These are phyloP conservation scores for Macrotyloma uniflorum DNA, from an alignment of 306 rosid species.

Conservation along the genomic window DNA sequence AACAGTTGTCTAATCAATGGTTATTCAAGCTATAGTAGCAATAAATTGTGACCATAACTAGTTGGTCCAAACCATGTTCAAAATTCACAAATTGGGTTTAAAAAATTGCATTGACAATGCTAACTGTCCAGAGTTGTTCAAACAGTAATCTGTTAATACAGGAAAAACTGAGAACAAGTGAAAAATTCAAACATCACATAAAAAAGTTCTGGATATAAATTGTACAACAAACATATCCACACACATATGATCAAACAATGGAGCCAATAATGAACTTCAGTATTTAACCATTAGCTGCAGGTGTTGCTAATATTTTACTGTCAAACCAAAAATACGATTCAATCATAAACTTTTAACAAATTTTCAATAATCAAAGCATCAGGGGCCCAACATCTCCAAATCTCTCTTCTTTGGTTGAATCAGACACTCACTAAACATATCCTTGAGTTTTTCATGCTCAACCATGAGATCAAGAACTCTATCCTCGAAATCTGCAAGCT, in stretches of 20 bases:
- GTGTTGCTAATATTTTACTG: neutral
- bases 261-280: neutral
- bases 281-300: neutral
- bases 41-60: neutral
- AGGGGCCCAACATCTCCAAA: conserved; percentile 13
- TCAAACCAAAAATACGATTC: neutral
- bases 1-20: neutral
- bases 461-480: conserved; percentile 36
- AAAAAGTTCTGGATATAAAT: neutral
- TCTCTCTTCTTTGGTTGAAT: conserved; percentile 27
- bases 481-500: conserved; percentile 44
- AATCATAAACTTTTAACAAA: neutral
- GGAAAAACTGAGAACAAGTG: neutral
- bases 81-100: conserved; percentile 1
- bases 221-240: neutral
- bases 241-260: neutral
- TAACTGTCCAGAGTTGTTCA: neutral
- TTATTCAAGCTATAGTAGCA: neutral
- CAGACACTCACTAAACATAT: conserved; percentile 32
- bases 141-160: neutral
- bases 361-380: neutral
- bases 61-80: too few relatives aligned
- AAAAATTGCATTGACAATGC: neutral
- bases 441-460: conserved; percentile 35
- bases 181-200: neutral